Conservation (phyloP, 2,329 filamentous ascomycete species). For the Uncinocarpus reesii region DNA sequence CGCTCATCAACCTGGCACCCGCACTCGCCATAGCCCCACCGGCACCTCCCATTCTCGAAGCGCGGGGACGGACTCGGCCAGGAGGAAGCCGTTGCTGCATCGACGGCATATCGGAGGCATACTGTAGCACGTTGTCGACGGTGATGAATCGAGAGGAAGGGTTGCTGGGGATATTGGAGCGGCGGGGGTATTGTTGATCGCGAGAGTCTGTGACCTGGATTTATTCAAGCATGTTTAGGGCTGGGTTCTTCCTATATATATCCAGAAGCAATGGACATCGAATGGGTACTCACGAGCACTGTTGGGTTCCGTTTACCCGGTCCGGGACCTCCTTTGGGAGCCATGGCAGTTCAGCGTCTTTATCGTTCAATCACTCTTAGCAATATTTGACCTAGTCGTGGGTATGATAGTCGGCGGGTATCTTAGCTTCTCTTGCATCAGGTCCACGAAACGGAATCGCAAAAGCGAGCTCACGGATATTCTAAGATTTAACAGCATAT, state of each 20-base stretch:
- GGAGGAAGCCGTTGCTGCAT: constrained; percentile 69
- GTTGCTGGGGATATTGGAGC: constrained; percentile 19
- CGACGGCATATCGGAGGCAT: constrained; percentile 88
- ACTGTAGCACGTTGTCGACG: constrained; percentile 90
- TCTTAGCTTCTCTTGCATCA: too few species aligned
- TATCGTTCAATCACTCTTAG: background rate
- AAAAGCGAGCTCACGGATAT: too few species aligned
- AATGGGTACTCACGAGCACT: constrained; percentile 30
- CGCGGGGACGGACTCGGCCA: constrained; percentile 37
- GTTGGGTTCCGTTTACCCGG: constrained; percentile 34
- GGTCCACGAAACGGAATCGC: too few species aligned
- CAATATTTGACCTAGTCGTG: background rate
- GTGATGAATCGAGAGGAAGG: constrained; percentile 61
- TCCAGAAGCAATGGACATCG: background rate
- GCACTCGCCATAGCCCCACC: background rate
- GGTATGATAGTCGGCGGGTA: too few species aligned
- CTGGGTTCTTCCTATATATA: background rate
- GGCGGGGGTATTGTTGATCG: constrained; percentile 26
- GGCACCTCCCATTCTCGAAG: constrained; percentile 22
- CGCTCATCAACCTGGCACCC: constrained; percentile 4
- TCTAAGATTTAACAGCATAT: too few species aligned
- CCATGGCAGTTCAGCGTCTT: constrained; percentile 5
- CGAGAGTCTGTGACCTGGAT: constrained; percentile 37
- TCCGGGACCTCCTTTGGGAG: constrained; percentile 13
- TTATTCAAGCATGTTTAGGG: background rate